These are phyloP conservation scores for Malus sylvestris DNA, from an alignment of 306 rosid genomes.

Conservation along the genomic window DNA sequence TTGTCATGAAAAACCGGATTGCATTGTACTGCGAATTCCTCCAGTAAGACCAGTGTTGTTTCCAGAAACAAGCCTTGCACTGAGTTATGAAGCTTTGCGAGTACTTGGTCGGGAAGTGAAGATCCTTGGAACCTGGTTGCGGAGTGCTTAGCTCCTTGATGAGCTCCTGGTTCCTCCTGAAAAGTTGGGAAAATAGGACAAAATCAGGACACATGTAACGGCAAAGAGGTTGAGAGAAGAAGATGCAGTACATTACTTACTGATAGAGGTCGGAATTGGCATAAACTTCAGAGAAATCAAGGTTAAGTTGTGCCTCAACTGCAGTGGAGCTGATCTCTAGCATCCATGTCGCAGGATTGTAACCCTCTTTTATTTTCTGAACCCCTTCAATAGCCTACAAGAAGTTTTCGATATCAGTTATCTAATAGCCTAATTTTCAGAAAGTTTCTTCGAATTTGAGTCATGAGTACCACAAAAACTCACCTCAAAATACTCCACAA, in stretches of 20 bases:
- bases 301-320: conserved; percentile 8
- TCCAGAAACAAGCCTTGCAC: conserved; percentile 43
- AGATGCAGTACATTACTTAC: not conserved
- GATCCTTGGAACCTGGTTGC: conserved; percentile 34
- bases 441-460: not conserved
- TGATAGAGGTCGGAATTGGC: conserved; percentile 8
- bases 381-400: conserved; percentile 14
- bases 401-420: not conserved
- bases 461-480: not conserved
- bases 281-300: conserved; percentile 24
- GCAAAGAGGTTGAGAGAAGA: not conserved
- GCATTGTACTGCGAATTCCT: conserved; percentile 39
- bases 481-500: conserved; percentile 35
- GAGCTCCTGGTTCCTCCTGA: conserved; percentile 37
- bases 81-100: conserved; percentile 29
- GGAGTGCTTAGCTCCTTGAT: conserved; percentile 31
- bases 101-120: conserved; percentile 29
- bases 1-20: conserved; percentile 32
- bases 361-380: conserved; percentile 19
- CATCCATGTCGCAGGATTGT: conserved; percentile 35
- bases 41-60: conserved; percentile 41
- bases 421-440: not conserved
- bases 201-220: not conserved
- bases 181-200: not conserved
- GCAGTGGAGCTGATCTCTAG: conserved; percentile 15